Evolutionary conservation across 2,329 filamentous ascomycete genomes (phyloP).

Genomic region (Paraphaeosphaeria minitans): DNA sequence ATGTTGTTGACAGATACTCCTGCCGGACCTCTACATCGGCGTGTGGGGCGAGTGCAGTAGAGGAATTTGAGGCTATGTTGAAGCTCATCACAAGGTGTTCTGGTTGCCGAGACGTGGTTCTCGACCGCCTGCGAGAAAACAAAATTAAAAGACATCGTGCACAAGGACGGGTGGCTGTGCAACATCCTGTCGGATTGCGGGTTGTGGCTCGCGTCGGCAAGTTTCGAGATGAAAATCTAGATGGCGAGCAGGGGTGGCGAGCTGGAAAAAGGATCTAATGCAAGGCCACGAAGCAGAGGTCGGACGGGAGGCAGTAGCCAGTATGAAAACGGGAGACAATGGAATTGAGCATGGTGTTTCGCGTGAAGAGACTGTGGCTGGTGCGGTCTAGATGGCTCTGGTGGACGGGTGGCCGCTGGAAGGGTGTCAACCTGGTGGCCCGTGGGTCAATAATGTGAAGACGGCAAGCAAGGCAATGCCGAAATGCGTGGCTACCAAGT

Average conservation of each 20-base stretch:
- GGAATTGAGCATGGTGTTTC: background rate
- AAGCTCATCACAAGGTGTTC: background rate
- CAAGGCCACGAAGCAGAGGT: background rate
- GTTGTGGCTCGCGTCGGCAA: background rate
- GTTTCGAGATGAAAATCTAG: background rate
- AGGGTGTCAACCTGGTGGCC: too few species aligned
- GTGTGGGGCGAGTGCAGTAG: background rate
- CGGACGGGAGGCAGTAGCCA: background rate
- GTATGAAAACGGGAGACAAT: background rate
- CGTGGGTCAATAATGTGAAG: background rate
- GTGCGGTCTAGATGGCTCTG: background rate
- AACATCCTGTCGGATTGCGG: background rate
- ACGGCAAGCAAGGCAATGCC: background rate
- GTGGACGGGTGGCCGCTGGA: background rate
- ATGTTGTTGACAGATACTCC: too few species aligned
- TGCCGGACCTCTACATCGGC: background rate
- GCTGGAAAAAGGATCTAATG: slow-evolving; percentile 6
- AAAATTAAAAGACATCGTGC: background rate
- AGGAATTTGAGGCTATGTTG: background rate
- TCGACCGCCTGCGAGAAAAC: background rate
- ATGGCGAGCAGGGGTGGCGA: background rate
- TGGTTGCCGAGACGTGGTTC: background rate
- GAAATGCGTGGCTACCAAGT: background rate
- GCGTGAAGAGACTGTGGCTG: slow-evolving; percentile 1
- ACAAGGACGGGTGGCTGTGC: background rate